Evolutionary conservation across 495 filamentous ascomycete genomes (phyloP), one percentile per base, ranked within the genome.

Genomic region (Astrothelium macrocarpum): DNA sequence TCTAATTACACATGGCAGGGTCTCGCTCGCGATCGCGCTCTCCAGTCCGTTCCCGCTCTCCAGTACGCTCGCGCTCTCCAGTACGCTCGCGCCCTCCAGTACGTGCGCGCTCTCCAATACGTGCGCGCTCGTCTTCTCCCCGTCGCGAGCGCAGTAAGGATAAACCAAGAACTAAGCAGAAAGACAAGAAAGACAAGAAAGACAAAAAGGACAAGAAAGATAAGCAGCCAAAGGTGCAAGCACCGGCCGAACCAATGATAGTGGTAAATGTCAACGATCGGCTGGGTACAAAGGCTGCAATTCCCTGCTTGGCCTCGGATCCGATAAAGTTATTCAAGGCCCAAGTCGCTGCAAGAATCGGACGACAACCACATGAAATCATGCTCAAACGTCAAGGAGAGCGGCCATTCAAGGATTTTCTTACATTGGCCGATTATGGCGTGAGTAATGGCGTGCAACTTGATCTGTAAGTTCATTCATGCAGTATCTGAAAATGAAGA

Each of bases 211-310:
- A 60, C 5, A 49, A 25, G 25, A 58, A 45, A n/a, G 36, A 46
- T n/a, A 59, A 72, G 62, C 58, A 56, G 45, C 60, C 45, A 26
- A 65, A 64, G 64, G 71, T 72, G 10, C 64, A 75, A 10, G 70
- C 75, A n/a, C 64, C 67, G 0, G 64, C 74, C 26, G 89, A 93
- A 71, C 86, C 87, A 34, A 92, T 95, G 88, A 97, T 96, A 62
- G 82, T 94, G 26, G 91, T 97, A 18, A 83, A 90, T 69, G 87
- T 97, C 67, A 96, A 97, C 71, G 92, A 97, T 76, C 83, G 92
- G 29, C 78, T 97, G 26, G 91, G 91, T 23, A 95, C 91, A 12
- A 95, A 95, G 71, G 89, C 90, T 53, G 84, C 87, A 56, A 91
- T 97, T 64, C 92, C 91, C 0, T 95, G 90, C 71, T 79, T 95